phyloP scores from a whole-genome alignment of 164 flowering plant species.

The Annona cherimola region DNA sequence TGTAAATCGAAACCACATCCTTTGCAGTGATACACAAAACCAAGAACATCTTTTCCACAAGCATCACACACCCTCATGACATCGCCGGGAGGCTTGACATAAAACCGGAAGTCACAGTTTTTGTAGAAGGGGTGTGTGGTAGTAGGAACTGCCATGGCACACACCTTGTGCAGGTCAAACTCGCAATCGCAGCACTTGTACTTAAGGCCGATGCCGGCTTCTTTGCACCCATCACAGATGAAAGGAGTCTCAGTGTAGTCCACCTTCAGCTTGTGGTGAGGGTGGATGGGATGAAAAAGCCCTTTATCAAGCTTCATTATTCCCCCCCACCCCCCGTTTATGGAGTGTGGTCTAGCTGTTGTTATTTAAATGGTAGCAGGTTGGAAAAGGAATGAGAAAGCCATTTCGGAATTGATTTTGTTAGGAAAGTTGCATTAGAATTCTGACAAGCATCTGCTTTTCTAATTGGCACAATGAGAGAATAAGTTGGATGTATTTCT shows the following conservation, averaged over 20 bases:
- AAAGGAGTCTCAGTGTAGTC: conserved; percentile 54
- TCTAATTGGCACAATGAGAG: conserved; percentile 22
- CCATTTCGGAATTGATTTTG: conserved; percentile 1
- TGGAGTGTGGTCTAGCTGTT: background rate
- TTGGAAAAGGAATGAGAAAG: background rate
- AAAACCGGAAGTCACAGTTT: conserved; percentile 44
- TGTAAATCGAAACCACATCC: conserved; percentile 57
- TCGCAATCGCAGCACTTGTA: conserved; percentile 50
- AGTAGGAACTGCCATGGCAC: conserved; percentile 35
- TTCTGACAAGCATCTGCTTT: conserved; percentile 28
- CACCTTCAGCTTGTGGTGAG: conserved; percentile 47
- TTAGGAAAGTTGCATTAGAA: conserved; percentile 9
- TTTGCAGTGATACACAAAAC: conserved; percentile 52
- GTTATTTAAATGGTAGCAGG: conserved; percentile 13
- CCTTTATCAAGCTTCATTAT: conserved; percentile 46
- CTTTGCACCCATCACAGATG: conserved; percentile 68
- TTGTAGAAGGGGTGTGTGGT: conserved; percentile 44
- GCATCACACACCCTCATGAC: conserved; percentile 41
- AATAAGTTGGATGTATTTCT: conserved; percentile 15
- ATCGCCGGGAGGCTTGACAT: conserved; percentile 35
- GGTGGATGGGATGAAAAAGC: conserved; percentile 42
- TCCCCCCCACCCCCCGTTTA: background rate
- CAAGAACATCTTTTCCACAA: conserved; percentile 37
- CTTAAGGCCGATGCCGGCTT: conserved; percentile 50
- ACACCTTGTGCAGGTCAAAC: conserved; percentile 48